phyloP scores from a whole-genome alignment of 2,329 filamentous ascomycete genomes.

The Colletotrichum aenigma region DNA sequence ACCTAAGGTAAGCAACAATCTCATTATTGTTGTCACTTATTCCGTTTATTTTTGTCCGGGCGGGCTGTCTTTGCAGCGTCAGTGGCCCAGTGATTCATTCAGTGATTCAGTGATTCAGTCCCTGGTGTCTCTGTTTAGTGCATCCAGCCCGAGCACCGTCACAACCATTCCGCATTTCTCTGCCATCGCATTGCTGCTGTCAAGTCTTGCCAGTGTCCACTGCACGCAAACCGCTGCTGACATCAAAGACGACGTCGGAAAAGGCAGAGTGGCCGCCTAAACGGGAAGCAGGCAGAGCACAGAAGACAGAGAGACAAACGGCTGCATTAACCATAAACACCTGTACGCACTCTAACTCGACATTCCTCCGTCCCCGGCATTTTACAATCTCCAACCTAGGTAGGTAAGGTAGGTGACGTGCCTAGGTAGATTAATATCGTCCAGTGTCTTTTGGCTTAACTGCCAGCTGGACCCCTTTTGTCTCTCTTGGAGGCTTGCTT shows the following conservation, averaged over 20 bases:
- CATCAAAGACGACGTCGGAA: neutral
- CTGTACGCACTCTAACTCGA: neutral
- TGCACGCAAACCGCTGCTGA: neutral
- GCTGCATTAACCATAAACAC: neutral
- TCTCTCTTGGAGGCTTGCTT: neutral
- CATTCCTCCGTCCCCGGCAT: constrained; percentile 13
- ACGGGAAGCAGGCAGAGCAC: neutral
- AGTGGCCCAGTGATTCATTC: neutral
- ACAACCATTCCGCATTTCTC: neutral
- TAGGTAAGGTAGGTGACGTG: neutral
- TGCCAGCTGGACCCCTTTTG: neutral
- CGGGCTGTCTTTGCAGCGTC: neutral
- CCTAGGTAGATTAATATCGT: neutral
- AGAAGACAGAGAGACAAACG: neutral
- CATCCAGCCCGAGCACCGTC: neutral
- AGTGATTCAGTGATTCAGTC: neutral
- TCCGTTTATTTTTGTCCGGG: neutral
- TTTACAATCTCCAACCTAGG: neutral
- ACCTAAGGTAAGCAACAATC: neutral
- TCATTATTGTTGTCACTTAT: neutral
- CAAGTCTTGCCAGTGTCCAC: neutral
- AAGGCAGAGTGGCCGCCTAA: neutral
- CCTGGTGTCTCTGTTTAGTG: neutral
- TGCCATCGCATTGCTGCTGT: neutral
- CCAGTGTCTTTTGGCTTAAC: neutral